Evolutionary conservation across 1,284 basidiomycete genomes (phyloP).

Genomic region (Clitocybe nebularis): DNA sequence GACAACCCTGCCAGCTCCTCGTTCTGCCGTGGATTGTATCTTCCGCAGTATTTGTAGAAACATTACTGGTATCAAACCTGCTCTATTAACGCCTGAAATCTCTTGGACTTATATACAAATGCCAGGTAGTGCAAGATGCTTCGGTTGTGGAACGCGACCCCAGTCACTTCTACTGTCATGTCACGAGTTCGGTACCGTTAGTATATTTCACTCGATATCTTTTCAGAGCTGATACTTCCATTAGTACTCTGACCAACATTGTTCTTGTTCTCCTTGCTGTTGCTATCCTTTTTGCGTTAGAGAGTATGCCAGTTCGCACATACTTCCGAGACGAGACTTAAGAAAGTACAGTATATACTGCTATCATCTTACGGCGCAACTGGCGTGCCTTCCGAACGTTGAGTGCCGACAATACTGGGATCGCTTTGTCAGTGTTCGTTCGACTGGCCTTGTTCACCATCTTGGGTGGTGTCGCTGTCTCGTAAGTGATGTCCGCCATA

Average conservation of each 20-base stretch:
- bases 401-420: background rate
- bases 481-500: background rate
- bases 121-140: conserved; percentile 7
- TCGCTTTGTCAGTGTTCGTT: conserved; percentile 7
- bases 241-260: conserved; percentile 2
- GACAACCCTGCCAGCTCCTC: background rate
- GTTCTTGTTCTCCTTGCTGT: conserved; percentile 2
- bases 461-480: conserved; percentile 1
- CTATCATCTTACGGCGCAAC: conserved; percentile 6
- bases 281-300: conserved; percentile 1
- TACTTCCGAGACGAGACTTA: background rate
- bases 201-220: background rate
- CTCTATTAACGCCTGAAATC: no score
- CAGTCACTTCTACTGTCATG: conserved; percentile 13
- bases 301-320: conserved; percentile 1
- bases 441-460: conserved; percentile 4
- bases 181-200: conserved; percentile 9
- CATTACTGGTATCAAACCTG: background rate
- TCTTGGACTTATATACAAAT: no score
- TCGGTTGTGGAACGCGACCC: conserved; percentile 6
- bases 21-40: conserved; percentile 4
- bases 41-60: background rate
- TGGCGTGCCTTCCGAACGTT: conserved; percentile 5
- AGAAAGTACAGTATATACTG: background rate
- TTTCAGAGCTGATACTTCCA: background rate